Evolutionary conservation across 2,329 filamentous ascomycete species (phyloP).

Genomic region (Herpotrichia juniperi): DNA sequence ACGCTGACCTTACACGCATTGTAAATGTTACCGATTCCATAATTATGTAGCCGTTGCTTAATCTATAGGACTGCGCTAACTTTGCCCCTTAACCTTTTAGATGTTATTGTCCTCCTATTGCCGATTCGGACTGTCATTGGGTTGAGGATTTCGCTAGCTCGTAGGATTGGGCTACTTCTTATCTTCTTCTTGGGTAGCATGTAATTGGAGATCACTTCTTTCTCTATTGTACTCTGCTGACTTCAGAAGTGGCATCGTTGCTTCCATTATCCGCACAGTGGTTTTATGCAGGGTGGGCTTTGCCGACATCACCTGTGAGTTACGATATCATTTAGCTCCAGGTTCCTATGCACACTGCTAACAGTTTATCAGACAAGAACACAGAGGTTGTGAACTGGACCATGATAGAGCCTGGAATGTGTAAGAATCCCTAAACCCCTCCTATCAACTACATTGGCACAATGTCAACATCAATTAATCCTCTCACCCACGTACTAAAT

Average conservation of each 20-base stretch:
- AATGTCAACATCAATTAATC: too few relatives aligned
- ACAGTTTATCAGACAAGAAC: constrained; percentile 12
- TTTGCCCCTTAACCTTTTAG: not conserved
- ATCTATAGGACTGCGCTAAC: not conserved
- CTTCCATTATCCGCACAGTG: constrained; percentile 29
- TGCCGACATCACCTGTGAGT: constrained; percentile 29
- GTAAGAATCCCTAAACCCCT: too few relatives aligned
- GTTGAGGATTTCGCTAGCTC: constrained; percentile 25
- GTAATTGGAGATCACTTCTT: constrained; percentile 13
- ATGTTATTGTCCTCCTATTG: constrained; percentile 25
- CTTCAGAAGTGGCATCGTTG: constrained; percentile 27
- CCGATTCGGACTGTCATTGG: constrained; percentile 26
- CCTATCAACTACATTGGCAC: too few relatives aligned
- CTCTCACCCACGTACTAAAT: too few relatives aligned
- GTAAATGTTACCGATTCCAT: too few relatives aligned
- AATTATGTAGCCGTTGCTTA: too few relatives aligned
- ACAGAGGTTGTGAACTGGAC: constrained; percentile 30
- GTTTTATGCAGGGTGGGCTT: constrained; percentile 22
- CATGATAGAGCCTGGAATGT: constrained; percentile 33
- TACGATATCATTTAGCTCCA: not conserved
- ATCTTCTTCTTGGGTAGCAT: constrained; percentile 36
- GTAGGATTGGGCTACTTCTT: constrained; percentile 26
- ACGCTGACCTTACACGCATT: too few relatives aligned
- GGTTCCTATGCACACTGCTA: not conserved
- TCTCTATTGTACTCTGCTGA: not conserved